These are phyloP conservation scores for Yamadazyma buinensis DNA, from an alignment of 1,139 yeast genomes.

Conservation along the genomic window DNA sequence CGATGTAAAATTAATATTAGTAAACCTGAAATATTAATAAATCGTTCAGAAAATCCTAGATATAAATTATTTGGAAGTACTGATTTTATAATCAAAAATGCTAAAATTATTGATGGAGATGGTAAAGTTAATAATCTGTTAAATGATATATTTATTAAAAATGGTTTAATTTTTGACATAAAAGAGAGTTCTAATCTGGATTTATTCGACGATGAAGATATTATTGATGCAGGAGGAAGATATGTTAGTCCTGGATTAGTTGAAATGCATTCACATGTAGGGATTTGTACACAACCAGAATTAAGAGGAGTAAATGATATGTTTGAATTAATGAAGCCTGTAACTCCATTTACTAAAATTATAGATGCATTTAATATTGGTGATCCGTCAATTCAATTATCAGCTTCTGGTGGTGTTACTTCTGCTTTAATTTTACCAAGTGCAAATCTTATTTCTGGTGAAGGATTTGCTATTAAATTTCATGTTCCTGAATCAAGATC, in stretches of 20 bases:
- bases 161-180: neutral
- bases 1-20: neutral
- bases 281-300: conserved; percentile 8
- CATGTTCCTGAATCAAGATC: conserved; percentile 4
- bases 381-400: conserved; percentile 4
- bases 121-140: neutral
- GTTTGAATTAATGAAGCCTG: conserved; percentile 7
- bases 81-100: conserved; percentile 1
- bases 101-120: conserved; percentile 6
- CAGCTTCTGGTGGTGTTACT: conserved; percentile 5
- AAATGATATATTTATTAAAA: neutral
- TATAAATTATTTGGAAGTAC: neutral
- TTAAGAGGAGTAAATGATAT: conserved; percentile 7
- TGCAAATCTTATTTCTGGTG: conserved; percentile 7
- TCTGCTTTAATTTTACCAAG: conserved; percentile 7
- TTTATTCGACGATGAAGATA: neutral
- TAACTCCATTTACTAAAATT: conserved; percentile 6
- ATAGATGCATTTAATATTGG: conserved; percentile 7
- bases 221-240: conserved; percentile 4
- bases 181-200: neutral
- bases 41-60: conserved; percentile 1
- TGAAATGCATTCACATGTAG: conserved; percentile 7
- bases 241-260: conserved; percentile 8
- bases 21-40: neutral
- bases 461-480: conserved; percentile 6